Conservation (phyloP, 805 yeast genomes). For the Scheffersomyces coipomensis region DNA sequence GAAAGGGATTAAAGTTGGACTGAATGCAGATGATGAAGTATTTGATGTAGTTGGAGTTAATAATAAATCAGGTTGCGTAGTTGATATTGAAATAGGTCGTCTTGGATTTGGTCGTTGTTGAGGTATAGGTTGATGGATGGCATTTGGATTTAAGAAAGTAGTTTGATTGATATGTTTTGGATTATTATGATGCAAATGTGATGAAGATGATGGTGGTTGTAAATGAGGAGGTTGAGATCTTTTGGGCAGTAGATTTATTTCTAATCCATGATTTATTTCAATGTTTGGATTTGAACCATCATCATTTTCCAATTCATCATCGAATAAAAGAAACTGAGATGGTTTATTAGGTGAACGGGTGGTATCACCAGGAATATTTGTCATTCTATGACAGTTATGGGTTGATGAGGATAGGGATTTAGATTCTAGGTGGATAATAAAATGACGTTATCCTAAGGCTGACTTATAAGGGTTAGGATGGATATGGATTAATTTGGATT, state of each 20-base stretch:
- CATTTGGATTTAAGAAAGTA: not conserved
- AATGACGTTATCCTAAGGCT: too few species aligned
- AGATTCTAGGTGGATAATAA: too few species aligned
- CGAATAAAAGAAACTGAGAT: conserved; percentile 1
- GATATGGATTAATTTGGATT: too few species aligned
- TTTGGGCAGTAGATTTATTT: not conserved
- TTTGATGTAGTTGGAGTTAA: not conserved
- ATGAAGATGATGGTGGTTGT: not conserved
- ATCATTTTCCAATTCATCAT: conserved; percentile 2
- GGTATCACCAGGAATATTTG: not conserved
- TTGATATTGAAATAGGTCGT: not conserved
- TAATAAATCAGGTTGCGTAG: not conserved
- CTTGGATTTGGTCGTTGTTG: not conserved
- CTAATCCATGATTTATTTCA: not conserved
- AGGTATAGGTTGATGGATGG: not conserved
- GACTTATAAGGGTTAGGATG: too few species aligned
- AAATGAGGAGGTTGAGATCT: not conserved
- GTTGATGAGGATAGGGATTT: too few species aligned
- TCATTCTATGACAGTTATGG: too few species aligned
- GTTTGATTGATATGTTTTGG: not conserved
- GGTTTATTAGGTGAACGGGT: not conserved
- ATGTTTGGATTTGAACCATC: not conserved
- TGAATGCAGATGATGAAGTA: not conserved
- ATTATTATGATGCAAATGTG: not conserved
- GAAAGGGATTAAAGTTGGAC: not conserved